Percentiles rank a stretch among this genome's conserved stretches.
Conservation (phyloP, 139 green algal genomes). For the Chlamydomonas eustigma region DNA sequence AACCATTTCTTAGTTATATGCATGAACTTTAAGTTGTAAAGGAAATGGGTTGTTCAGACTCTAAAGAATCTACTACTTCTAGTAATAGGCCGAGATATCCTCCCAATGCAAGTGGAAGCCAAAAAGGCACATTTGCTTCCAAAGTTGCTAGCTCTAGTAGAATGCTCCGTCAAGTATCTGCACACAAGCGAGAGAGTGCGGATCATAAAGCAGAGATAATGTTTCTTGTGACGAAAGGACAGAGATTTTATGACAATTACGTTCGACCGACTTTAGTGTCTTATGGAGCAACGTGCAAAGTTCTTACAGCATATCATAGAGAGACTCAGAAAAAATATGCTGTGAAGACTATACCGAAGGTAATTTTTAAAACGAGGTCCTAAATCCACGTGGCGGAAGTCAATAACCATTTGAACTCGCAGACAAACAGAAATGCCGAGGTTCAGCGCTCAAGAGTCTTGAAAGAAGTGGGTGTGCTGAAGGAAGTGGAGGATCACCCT, state of each 20-base stretch:
- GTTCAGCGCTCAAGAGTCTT: slow-evolving; percentile 38
- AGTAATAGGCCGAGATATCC: not conserved
- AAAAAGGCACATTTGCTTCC: not conserved
- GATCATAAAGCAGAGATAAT: not conserved
- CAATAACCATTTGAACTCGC: not conserved
- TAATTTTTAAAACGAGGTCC: slow-evolving; percentile 1
- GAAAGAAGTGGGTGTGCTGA: slow-evolving; percentile 44
- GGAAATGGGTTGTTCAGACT: not conserved
- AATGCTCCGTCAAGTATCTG: not conserved
- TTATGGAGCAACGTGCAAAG: slow-evolving; percentile 39
- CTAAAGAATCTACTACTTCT: not conserved
- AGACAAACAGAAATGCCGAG: slow-evolving; percentile 15
- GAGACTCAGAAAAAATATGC: slow-evolving; percentile 27
- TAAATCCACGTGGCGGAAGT: not conserved
- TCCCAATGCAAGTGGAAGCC: not conserved
- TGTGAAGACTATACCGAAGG: slow-evolving; percentile 52
- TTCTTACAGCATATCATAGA: slow-evolving; percentile 21
- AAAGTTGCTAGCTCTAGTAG: not conserved
- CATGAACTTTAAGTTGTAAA: not conserved
- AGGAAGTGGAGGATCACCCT: slow-evolving; percentile 45
- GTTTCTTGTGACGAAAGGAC: not conserved
- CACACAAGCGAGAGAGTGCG: not conserved
- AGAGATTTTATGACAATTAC: slow-evolving; percentile 26
- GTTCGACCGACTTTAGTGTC: slow-evolving; percentile 16
- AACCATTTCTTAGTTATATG: no score